Evolutionary conservation across 805 yeast genomes (phyloP).

Genomic region (Hagleromyces aurorensis): DNA sequence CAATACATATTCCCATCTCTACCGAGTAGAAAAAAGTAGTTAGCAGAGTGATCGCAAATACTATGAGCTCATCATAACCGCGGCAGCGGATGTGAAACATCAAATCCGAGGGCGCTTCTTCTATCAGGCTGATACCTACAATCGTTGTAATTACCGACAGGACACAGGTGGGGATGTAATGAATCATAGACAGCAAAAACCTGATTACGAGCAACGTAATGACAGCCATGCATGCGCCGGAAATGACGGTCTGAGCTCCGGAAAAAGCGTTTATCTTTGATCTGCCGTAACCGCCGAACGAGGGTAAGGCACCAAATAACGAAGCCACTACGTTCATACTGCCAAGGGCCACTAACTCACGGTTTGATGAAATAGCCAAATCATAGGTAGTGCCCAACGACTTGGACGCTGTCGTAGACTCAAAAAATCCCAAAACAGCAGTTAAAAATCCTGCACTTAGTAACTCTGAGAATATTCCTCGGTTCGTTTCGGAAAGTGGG

Average conservation of each 20-base stretch:
- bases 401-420: slow-evolving; percentile 88
- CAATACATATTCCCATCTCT: slow-evolving; percentile 86
- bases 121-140: slow-evolving; percentile 69
- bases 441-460: slow-evolving; percentile 67
- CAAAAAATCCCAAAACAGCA: slow-evolving; percentile 86
- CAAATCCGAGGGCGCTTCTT: slow-evolving; percentile 78
- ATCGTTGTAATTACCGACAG: slow-evolving; percentile 72
- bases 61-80: slow-evolving; percentile 71
- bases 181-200: slow-evolving; percentile 53
- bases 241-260: slow-evolving; percentile 78
- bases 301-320: slow-evolving; percentile 62
- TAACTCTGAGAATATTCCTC: slow-evolving; percentile 43
- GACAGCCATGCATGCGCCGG: slow-evolving; percentile 79
- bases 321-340: slow-evolving; percentile 58
- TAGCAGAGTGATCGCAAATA: slow-evolving; percentile 55
- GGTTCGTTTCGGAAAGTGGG: slow-evolving; percentile 47
- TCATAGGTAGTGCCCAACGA: slow-evolving; percentile 71
- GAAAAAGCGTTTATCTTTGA: slow-evolving; percentile 80
- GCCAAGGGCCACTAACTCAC: slow-evolving; percentile 89
- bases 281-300: slow-evolving; percentile 95
- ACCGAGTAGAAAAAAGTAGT: slow-evolving; percentile 68
- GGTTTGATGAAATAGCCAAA: slow-evolving; percentile 60
- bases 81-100: slow-evolving; percentile 60
- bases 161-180: slow-evolving; percentile 70
- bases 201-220: slow-evolving; percentile 59